phyloP scores from a whole-genome alignment of 2,329 filamentous ascomycete species.

The Sarocladiaceae sp. region DNA sequence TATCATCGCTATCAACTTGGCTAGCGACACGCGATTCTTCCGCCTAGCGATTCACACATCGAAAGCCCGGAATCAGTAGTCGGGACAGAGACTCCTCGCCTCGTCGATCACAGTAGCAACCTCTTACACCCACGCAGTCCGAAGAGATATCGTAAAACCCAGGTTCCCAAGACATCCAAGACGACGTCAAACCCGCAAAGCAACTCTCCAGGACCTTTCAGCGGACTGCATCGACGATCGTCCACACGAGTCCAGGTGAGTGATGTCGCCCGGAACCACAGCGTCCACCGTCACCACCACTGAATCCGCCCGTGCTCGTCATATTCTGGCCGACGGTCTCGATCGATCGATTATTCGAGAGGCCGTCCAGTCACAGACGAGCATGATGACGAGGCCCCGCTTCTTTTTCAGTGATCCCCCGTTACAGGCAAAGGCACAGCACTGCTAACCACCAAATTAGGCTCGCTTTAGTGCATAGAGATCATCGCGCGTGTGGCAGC shows the following conservation, averaged over 20 bases:
- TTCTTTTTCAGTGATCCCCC: not conserved
- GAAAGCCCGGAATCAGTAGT: no score
- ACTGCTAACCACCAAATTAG: not conserved
- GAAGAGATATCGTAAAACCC: no score
- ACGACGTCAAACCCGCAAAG: no score
- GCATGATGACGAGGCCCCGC: not conserved
- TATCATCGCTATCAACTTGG: no score
- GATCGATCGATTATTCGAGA: constrained; percentile 11
- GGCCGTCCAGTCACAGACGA: constrained; percentile 2
- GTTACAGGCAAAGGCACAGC: not conserved
- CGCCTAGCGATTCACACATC: no score
- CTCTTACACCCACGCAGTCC: no score
- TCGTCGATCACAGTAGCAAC: no score
- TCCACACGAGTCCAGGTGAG: not conserved
- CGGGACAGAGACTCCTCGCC: no score
- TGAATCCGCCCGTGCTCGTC: constrained; percentile 7
- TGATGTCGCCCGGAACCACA: not conserved
- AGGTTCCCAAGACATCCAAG: no score
- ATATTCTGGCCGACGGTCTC: constrained; percentile 14
- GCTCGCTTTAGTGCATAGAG: not conserved
- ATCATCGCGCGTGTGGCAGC: not conserved
- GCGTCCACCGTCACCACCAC: not conserved
- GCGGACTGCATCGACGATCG: not conserved
- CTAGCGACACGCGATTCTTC: no score
- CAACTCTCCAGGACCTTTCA: no score